A percentile compares a stretch with the other conserved stretches of the same genome.
Conservation (phyloP, 306 rosid species). For the Bauhinia variegata region DNA sequence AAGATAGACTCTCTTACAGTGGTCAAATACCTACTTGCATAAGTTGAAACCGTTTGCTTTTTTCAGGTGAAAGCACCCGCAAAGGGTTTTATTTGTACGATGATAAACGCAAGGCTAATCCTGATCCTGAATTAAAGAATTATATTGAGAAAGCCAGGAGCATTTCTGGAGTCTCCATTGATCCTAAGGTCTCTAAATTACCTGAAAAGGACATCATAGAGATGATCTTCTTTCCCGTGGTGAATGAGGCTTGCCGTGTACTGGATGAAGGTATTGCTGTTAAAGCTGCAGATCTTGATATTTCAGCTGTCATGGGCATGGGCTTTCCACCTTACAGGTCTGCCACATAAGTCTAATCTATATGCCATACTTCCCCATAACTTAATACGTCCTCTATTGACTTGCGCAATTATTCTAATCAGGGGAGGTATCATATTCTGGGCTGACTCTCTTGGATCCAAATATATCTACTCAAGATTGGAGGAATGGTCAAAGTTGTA, state of each 20-base stretch:
- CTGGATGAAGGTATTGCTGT: constrained; percentile 92
- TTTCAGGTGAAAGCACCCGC: constrained; percentile 72
- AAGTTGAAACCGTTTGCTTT: constrained; percentile 20
- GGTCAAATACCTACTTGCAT: neutral
- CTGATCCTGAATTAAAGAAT: constrained; percentile 82
- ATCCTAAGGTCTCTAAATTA: constrained; percentile 79
- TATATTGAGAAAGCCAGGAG: constrained; percentile 85
- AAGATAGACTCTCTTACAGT: constrained; percentile 2
- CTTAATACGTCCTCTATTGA: constrained; percentile 21
- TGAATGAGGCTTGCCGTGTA: constrained; percentile 95
- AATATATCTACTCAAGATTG: constrained; percentile 77
- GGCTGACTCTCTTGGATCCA: constrained; percentile 95
- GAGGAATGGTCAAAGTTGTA: constrained; percentile 77
- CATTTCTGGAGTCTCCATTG: constrained; percentile 66
- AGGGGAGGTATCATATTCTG: constrained; percentile 97
- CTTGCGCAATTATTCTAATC: constrained; percentile 38
- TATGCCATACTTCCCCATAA: constrained; percentile 8
- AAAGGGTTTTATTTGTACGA: constrained; percentile 88
- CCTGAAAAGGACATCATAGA: constrained; percentile 83
- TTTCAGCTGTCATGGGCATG: constrained; percentile 89
- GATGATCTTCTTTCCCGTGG: constrained; percentile 94
- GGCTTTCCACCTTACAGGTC: constrained; percentile 98
- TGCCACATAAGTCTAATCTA: constrained; percentile 23
- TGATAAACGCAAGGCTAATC: constrained; percentile 72
- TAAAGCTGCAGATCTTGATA: constrained; percentile 90